Percentiles rank a stretch among this genome's conserved stretches.
Evolutionary conservation across 2,329 filamentous ascomycete species (phyloP).

Genomic region (Pestalotiopsis sp.): DNA sequence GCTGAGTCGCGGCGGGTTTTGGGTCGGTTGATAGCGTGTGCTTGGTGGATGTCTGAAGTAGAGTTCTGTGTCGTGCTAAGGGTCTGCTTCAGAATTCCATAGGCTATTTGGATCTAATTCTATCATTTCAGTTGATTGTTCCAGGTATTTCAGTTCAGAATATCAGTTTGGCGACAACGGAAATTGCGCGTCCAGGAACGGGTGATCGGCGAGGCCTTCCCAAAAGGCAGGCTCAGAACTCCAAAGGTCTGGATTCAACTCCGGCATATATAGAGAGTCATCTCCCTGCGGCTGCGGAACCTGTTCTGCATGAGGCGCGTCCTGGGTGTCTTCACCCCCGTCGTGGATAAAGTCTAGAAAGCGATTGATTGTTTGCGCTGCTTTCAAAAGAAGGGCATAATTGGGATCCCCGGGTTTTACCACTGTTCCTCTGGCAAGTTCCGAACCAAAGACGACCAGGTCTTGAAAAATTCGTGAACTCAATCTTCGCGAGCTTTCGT

Average conservation of each 20-base stretch:
- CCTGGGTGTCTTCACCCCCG: background rate
- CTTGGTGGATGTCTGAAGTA: conserved; percentile 39
- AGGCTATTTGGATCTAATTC: too few species aligned
- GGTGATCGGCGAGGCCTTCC: conserved; percentile 31
- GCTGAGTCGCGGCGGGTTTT: conserved; percentile 91
- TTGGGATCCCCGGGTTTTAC: background rate
- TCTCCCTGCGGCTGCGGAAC: background rate
- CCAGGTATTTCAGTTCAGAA: too few species aligned
- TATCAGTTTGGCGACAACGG: background rate
- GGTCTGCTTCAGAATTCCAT: too few species aligned
- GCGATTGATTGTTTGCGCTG: background rate
- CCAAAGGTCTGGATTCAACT: conserved; percentile 10
- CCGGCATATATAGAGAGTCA: background rate
- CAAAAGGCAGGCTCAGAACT: conserved; percentile 33
- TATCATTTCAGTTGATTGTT: too few species aligned
- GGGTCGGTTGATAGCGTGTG: conserved; percentile 82
- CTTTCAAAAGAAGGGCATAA: background rate
- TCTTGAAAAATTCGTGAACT: conserved; percentile 17
- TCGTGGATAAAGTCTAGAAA: background rate
- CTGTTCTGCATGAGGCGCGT: background rate
- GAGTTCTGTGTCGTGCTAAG: too few species aligned
- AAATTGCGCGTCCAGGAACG: conserved; percentile 12
- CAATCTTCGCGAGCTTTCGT: background rate
- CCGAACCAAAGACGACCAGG: background rate
- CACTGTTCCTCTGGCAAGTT: background rate